Evolutionary conservation across 78 protist genomes (phyloP), one percentile per base, ranked within the genome.

Genomic region (Dictyostelium brefeldianum): DNA sequence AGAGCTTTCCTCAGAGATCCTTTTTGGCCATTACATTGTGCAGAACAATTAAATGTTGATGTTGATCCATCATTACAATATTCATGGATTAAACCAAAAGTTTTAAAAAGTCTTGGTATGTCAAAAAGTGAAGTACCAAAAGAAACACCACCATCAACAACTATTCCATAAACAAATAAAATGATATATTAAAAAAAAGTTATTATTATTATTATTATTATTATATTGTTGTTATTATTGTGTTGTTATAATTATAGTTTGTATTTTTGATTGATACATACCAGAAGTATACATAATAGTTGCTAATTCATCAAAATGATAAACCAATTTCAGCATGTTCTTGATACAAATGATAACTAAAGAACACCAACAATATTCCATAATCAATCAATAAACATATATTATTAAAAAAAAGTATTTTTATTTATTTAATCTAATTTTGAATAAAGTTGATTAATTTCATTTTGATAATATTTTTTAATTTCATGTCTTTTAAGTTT

Each of bases 281-380:
- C 43, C 43, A 0, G 97, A 91, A 2, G 99, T 98, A 96, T 97
- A 98, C 96, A 94, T 85, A 71, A 98, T 71, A 22, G 89, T 69
- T 20, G 89, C 73, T n/a, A 92, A 20, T 51, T 92, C 90, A 20
- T 83, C 89, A 94, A 36, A 96, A 69, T 15, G 95, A 83, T 14
- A 84, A 36, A 11, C 47, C 57, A 47, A 89, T 53, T 27, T 80
- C 91, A 4, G 96, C 93, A 54, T 97, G 96, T 14, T 48, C 20
- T n/a, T 12, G 80, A 57, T 41, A 96, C 95, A 80, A n/a, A 97
- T 22, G 41, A 20, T 46, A 92, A 50, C n/a, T n/a, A n/a, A n/a
- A n/a, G n/a, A n/a, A n/a, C n/a, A n/a, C n/a, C n/a, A n/a, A n/a
- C n/a, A n/a, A n/a, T n/a, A n/a, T n/a, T n/a, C n/a, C n/a, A n/a